Evolutionary conservation across 106 monocot genomes (phyloP), one percentile per base, ranked within the genome.

Genomic region (Chionographis japonica): DNA sequence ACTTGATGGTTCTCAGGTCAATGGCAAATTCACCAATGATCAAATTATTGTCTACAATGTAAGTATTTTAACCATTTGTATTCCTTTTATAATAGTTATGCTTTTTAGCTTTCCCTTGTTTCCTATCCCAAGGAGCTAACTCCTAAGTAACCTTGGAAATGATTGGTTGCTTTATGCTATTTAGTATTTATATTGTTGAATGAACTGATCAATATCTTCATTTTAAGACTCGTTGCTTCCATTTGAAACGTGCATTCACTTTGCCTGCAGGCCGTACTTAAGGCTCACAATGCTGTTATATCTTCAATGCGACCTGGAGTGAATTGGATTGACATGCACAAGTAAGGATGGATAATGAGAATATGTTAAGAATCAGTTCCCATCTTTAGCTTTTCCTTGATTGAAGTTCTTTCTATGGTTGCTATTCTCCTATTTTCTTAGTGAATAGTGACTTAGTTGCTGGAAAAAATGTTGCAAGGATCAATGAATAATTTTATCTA

Each of bases 301-400:
- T 73, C 79, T 51, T 56, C 73, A 68, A 87, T 97, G 84, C 72
- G 49, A 54, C 89, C 97, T 87, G 97, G 97, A 77, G 78, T 92
- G 42, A 72, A 72, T 65, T 97, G 97, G 97, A 65, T 97, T 37
- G 83, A 90, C 68, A 92, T 97, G 89, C 97, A 97, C 87, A 97
- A 89, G 92, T 92, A 87, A 66, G 79, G 20, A 40, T 60, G 17
- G 8, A 52, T 65, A 39, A 12, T 50, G 40, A 14, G 35, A 15
- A 27, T 62, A 13, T 71, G 20, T 50, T 11, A 8, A 56, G 12
- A 69, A 56, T 20, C 39, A 57, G 2, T 49, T 13, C 42, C 6
- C 7, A 64, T n/a, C 10, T 4, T 18, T 10, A 18, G 50, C 12
- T 40, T 40, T 50, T 17, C 2, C 17, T 56, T 56, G 56, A 56